These are phyloP conservation scores for Plasmodiophora brassicae DNA, from an alignment of 208 protist species.

Conservation along the genomic window DNA sequence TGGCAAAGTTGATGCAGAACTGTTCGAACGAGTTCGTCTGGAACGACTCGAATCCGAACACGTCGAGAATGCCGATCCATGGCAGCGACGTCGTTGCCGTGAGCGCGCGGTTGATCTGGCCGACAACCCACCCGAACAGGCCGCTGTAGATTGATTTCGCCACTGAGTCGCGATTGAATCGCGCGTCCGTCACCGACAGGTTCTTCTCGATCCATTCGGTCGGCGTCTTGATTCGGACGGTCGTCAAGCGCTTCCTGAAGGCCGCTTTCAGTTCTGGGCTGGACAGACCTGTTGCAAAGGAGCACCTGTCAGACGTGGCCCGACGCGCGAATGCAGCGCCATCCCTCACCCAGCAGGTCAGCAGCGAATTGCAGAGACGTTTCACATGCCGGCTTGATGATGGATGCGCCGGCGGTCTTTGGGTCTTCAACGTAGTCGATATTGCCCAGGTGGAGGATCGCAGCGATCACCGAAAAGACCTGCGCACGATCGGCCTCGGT, in stretches of 20 bases:
- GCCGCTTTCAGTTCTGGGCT: neutral
- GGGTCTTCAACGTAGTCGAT: neutral
- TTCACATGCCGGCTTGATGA: neutral
- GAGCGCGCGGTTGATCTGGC: neutral
- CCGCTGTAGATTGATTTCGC: conserved; percentile 8
- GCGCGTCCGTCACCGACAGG: neutral
- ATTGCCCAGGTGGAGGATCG: neutral
- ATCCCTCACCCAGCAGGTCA: neutral
- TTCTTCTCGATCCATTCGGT: conserved; percentile 33
- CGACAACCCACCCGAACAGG: neutral
- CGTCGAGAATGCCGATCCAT: conserved; percentile 66
- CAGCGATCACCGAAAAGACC: neutral
- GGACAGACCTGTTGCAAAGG: neutral
- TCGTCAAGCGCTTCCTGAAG: neutral
- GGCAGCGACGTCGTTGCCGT: neutral
- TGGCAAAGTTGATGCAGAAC: conserved; percentile 87
- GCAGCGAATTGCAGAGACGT: neutral
- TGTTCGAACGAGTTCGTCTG: conserved; percentile 85
- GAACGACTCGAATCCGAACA: conserved; percentile 75
- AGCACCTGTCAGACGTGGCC: neutral
- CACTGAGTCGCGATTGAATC: conserved; percentile 27
- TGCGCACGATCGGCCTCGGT: neutral
- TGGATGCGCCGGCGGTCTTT: neutral
- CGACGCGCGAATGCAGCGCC: neutral
- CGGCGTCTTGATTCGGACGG: conserved; percentile 11